Base-by-base conservation (phyloP, 371 early-diverging fungal genomes). In the Gilbertella persicaria region DNA sequence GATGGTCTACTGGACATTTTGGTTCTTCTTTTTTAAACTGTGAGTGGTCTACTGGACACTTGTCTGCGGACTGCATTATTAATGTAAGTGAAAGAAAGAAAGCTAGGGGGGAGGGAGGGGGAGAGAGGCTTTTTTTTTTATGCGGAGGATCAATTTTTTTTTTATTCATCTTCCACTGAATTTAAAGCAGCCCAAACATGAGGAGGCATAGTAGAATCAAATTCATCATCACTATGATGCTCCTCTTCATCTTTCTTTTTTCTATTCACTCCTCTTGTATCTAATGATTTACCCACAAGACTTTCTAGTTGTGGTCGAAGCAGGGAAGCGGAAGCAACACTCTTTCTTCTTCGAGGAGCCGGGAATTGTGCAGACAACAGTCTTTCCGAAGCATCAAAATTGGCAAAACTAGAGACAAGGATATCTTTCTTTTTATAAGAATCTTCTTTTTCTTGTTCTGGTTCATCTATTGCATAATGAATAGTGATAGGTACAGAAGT, bases 11-110 rank as follows among this genome's bases (percentile, higher is more conserved):
- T 13, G 62, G 62, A 19, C 55, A 55, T 24, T 46, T 50, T 6
- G 40, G 47, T 46, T 48, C 54, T 25, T 60, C 50, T 37, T 29
- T 42, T 29, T 53, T 37, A 21, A 6, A 13, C 10, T 33, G 33
- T 12, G 50, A 35, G 36, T 73, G 67, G 30, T 69, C 62, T n/a
- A 69, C 62, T 26, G 70, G 73, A n/a, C 67, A 64, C 58, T 59
- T 52, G 26, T 55, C 29, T 21, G 50, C 13, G 13, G 38, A 35
- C 33, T 41, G 41, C 9, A 28, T 30, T n/a, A n/a, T n/a, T n/a
- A 14, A 1, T 24, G 33, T 33, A 33, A 33, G 33, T 41, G 30
- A 38, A 25, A 36, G 40, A 23, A 42, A 28, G 20, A 53, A 39
- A 35, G 28, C 16, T 9, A 14, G 13, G 21, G 24, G 4, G 30